Evolutionary conservation across 2,329 filamentous ascomycete genomes (phyloP), one percentile per base, ranked within the genome.

Genomic region (Diaporthe sp.): DNA sequence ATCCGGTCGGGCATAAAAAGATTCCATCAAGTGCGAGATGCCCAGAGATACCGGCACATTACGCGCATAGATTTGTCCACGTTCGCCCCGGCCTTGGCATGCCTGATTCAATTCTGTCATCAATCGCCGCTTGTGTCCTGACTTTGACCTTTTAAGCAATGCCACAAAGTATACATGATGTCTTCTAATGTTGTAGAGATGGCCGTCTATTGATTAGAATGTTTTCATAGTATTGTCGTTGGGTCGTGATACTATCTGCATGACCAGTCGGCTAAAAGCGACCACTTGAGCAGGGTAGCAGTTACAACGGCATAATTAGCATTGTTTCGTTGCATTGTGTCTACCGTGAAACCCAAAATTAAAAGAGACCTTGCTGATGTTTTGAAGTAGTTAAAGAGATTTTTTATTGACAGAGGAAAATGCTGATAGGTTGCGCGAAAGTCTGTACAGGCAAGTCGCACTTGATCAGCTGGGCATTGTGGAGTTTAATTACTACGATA

Each of bases 41-140:
- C 44, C 20, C 42, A 25, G 31, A 37, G 63, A 67, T 67, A 67
- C 12, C 28, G 25, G 44, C 22, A 22, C 28, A 67, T 67, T 67
- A 67, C 63, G 63, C 28, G 44, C 44, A 67, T 37, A 20, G 5
- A 67, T 67, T 67, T 67, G 63, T 67, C 44, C 31, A 37, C 8
- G 28, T 37, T 49, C 1, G 28, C 7, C 20, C 22, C 22, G 28
- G 22, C 20, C 44, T 67, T 51, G 63, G 44, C 63, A 51, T 7
- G 13, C 22, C 28, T 51, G 63, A 25, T 67, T 51, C 44, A 25
- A 51, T 37, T 12, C 4, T 25, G 44, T 67, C 22, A 67, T 37
- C 44, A 25, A 51, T 34, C 4, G 61, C 25, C 7, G 5, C 6
- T 47, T 12, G 15, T 47, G 25, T 65, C 4, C 61, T 31, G 25